Conservation (phyloP, 306 rosid species). For the Cucumis cinereus region DNA sequence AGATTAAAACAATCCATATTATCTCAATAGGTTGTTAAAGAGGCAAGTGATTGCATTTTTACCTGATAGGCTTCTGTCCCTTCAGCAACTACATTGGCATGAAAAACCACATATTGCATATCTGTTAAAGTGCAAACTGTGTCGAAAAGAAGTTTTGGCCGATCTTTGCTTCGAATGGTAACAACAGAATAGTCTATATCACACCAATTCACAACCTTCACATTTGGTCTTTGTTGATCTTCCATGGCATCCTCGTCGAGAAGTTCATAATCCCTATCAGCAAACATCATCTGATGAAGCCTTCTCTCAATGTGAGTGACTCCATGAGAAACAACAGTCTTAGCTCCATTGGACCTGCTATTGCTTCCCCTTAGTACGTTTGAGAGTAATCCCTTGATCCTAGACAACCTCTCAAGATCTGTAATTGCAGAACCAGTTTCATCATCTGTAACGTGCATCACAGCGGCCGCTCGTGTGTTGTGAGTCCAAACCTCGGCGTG, state of each 20-base stretch:
- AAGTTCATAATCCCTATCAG: constrained; percentile 75
- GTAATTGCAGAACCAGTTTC: constrained; percentile 42
- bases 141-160: constrained; percentile 92
- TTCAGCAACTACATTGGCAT: constrained; percentile 72
- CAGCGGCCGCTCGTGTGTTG: constrained; percentile 63
- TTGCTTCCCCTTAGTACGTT: constrained; percentile 86
- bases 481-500: constrained; percentile 93
- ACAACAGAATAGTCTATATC: constrained; percentile 85
- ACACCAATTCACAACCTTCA: constrained; percentile 66
- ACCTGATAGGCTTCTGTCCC: constrained; percentile 90
- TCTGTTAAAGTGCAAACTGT: constrained; percentile 91
- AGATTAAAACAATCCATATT: neutral
- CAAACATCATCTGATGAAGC: constrained; percentile 98
- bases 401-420: constrained; percentile 52
- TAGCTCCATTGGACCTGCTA: constrained; percentile 41
- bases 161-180: constrained; percentile 60
- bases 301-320: constrained; percentile 77
- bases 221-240: constrained; percentile 62
- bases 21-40: neutral
- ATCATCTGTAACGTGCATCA: constrained; percentile 60
- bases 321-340: constrained; percentile 61
- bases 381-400: constrained; percentile 50
- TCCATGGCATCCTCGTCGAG: constrained; percentile 31
- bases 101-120: constrained; percentile 91
- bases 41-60: constrained; percentile 3